Conservation (phyloP, 2,329 filamentous ascomycete genomes). For the Venturia aucupariae region DNA sequence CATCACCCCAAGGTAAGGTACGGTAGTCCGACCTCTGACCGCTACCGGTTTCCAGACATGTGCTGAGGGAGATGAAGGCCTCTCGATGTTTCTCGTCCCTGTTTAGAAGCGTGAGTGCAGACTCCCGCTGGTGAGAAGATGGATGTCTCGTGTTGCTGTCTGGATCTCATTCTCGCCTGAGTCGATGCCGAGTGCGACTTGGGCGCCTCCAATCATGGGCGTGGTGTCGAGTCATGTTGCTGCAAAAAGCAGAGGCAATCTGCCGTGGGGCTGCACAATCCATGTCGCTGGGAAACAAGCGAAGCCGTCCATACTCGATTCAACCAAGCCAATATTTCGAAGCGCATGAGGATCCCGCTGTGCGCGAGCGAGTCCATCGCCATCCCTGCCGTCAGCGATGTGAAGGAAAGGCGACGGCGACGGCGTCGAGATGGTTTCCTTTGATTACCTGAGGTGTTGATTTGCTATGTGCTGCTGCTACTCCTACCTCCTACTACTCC, state of each 20-base stretch:
- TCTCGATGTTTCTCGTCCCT: not conserved
- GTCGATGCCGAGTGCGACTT: not conserved
- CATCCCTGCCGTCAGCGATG: slow-evolving; percentile 9
- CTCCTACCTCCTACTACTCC: too few species aligned
- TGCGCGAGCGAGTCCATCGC: too few species aligned
- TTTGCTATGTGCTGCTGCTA: too few species aligned
- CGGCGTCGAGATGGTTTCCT: not conserved
- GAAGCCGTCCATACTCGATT: not conserved
- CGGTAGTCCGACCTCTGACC: not conserved
- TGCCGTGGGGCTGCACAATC: not conserved
- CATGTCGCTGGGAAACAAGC: not conserved
- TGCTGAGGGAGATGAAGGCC: slow-evolving; percentile 10
- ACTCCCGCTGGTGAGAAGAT: too few species aligned
- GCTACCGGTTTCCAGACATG: not conserved
- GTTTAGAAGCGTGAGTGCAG: too few species aligned
- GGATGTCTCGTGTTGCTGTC: too few species aligned
- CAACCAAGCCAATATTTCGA: not conserved
- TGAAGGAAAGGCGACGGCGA: not conserved
- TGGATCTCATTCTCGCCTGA: too few species aligned
- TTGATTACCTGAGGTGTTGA: not conserved
- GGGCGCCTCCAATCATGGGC: not conserved
- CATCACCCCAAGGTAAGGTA: too few species aligned
- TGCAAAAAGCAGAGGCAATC: not conserved
- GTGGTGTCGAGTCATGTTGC: not conserved
- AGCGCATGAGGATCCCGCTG: not conserved